Conservation (phyloP, 2,329 filamentous ascomycete genomes). For the Didymella pinodella region DNA sequence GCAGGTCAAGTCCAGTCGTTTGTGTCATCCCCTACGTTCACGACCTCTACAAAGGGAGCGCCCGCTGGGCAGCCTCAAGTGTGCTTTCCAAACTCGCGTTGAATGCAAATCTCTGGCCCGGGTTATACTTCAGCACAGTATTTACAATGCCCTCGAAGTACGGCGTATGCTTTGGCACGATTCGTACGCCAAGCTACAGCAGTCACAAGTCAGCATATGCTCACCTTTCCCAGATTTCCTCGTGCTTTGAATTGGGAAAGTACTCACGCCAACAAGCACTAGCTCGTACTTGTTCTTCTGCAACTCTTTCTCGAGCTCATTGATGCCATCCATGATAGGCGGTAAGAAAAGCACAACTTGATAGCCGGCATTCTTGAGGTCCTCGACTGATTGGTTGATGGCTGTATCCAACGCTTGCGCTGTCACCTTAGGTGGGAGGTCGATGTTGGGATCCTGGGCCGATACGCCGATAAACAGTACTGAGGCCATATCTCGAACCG, state of each 20-base stretch:
- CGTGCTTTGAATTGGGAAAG: too few relatives aligned
- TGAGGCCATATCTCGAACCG: neutral
- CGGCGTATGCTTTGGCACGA: constrained; percentile 9
- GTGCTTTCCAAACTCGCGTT: constrained; percentile 8
- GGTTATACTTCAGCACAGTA: constrained; percentile 9
- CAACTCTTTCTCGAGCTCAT: constrained; percentile 1
- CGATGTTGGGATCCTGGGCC: constrained; percentile 1
- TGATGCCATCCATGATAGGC: constrained; percentile 6
- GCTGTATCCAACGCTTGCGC: neutral
- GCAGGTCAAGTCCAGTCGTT: neutral
- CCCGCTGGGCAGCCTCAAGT: constrained; percentile 9
- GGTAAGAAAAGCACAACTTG: constrained; percentile 3
- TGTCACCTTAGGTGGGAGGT: constrained; percentile 1
- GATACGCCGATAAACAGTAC: constrained; percentile 2
- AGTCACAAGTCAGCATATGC: too few relatives aligned
- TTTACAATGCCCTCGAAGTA: constrained; percentile 13
- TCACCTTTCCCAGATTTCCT: too few relatives aligned
- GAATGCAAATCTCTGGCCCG: constrained; percentile 14
- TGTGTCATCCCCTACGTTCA: neutral
- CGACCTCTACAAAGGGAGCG: constrained; percentile 1
- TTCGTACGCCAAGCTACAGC: constrained; percentile 1
- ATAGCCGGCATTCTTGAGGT: constrained; percentile 3
- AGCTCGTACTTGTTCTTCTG: constrained; percentile 3
- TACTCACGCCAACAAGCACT: constrained; percentile 8
- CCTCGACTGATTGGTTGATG: constrained; percentile 1